Base-by-base conservation (phyloP, 2,329 filamentous ascomycete species). In the Fusarium brachygibbosum region DNA sequence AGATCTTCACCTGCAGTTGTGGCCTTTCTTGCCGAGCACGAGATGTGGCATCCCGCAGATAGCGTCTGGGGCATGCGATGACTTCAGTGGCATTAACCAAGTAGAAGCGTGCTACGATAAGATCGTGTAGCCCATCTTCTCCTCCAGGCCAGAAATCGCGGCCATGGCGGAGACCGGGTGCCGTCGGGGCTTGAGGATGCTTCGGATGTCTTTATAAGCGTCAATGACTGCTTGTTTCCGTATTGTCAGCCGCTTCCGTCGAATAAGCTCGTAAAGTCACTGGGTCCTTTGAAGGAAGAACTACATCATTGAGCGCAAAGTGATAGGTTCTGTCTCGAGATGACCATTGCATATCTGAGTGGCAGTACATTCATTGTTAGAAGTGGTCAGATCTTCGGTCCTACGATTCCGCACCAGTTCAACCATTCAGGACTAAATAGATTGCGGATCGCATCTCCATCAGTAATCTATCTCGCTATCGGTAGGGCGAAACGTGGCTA, bases 121-220 rank as follows among this genome's bases (percentile, higher is more conserved):
- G 58, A 59, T 66, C 42, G 67, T 64, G 67, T 63, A 71, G 66
- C 69, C 40, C 42, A 19, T 34, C 12, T 42, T 13, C 32, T 42
- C 38, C 37, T 42, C 48, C 41, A 40, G 40, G 34, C 50, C 37
- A 32, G 44, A 45, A 48, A 23, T 42, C 25, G 62, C n/a, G 49
- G 21, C 56, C 42, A 34, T 34, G 34, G 45, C 72, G 72, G 72
- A 71, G 13, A 40, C 55, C 72, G 72, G 72, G 59, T 55, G 54
- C 72, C 72, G 72, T 60, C 46, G 37, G 38, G 56, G 53, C 53
- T 59, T 40, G 38, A 51, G 55, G 46, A 61, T 59, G 32, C 59
- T 25, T 57, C 53, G 52, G 50, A 56, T 38, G 31, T 19, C 9
- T 40, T 50, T 49, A 57, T 31, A 51, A 70, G 40, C 46, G 21